Conservation (phyloP, 768 basidiomycete genomes). For the Kwoniella sp. region DNA sequence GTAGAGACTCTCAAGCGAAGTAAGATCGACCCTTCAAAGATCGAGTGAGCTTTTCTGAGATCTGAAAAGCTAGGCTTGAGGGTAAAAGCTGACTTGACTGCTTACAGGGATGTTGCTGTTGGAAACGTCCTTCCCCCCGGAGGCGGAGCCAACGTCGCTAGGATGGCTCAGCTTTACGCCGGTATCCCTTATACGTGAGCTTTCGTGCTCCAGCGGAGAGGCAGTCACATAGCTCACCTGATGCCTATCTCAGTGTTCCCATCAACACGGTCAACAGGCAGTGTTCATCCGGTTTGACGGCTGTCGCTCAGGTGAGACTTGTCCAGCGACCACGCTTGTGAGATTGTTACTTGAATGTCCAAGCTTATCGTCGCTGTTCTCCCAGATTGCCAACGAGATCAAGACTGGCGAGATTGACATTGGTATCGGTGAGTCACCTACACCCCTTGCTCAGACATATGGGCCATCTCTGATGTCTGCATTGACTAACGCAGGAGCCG, state of each 20-base stretch:
- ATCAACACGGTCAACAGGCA: constrained; percentile 88
- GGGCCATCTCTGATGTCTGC: not conserved
- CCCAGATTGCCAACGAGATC: constrained; percentile 77
- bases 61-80: too few species aligned
- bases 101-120: constrained; percentile 73
- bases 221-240: not conserved
- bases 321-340: too few species aligned
- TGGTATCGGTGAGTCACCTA: constrained; percentile 66
- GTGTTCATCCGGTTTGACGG: constrained; percentile 91
- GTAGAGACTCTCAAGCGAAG: constrained; percentile 61
- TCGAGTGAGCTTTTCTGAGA: constrained; percentile 54
- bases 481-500: constrained; percentile 44
- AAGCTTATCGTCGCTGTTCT: not conserved
- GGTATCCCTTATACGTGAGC: constrained; percentile 73
- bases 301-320: constrained; percentile 68
- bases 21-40: constrained; percentile 50
- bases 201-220: not conserved
- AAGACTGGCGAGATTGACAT: constrained; percentile 78
- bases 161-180: constrained; percentile 82
- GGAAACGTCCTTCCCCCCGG: constrained; percentile 58
- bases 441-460: not conserved
- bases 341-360: not conserved
- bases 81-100: too few species aligned
- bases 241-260: constrained; percentile 61
- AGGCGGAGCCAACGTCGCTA: constrained; percentile 63